Conservation (phyloP, 1,284 basidiomycete genomes). For the Pascua sp. region DNA sequence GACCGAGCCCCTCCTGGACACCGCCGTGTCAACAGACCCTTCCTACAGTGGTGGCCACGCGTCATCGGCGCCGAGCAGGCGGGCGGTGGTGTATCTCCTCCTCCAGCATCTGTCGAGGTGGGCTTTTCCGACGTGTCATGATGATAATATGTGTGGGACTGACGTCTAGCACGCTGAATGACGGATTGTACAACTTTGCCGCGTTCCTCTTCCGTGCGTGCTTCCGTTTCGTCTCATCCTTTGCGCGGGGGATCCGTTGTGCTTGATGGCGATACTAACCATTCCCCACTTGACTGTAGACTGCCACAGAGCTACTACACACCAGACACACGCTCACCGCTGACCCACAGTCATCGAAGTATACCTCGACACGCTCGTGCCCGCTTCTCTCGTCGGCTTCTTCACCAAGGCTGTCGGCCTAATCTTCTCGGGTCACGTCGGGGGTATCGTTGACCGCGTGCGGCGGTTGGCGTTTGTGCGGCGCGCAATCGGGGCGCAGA, state of each 20-base stretch:
- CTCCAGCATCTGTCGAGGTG: conserved; percentile 36
- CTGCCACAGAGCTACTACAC: too few species aligned
- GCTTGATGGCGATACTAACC: too few species aligned
- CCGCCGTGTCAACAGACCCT: too few species aligned
- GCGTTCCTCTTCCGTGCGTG: conserved; percentile 37
- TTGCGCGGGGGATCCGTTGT: too few species aligned
- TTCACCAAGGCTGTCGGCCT: conserved; percentile 48
- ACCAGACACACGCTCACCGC: neutral
- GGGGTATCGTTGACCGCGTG: conserved; percentile 45
- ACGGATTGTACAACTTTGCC: conserved; percentile 32
- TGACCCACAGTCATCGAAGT: conserved; percentile 34
- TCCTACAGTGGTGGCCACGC: neutral
- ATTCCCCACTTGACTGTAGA: too few species aligned
- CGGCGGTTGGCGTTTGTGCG: conserved; percentile 38
- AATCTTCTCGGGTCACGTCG: conserved; percentile 46
- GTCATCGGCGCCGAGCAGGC: neutral
- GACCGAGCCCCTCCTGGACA: neutral
- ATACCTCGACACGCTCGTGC: conserved; percentile 46
- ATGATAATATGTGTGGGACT: neutral
- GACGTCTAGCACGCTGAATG: conserved; percentile 23
- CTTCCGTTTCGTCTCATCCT: neutral
- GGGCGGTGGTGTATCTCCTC: conserved; percentile 29
- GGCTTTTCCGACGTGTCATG: neutral
- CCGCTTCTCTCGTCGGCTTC: conserved; percentile 53
- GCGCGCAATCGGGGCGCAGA: conserved; percentile 47